These are phyloP conservation scores for Delphinella strobiligena DNA, from an alignment of 2,329 filamentous ascomycete genomes.

Conservation along the genomic window DNA sequence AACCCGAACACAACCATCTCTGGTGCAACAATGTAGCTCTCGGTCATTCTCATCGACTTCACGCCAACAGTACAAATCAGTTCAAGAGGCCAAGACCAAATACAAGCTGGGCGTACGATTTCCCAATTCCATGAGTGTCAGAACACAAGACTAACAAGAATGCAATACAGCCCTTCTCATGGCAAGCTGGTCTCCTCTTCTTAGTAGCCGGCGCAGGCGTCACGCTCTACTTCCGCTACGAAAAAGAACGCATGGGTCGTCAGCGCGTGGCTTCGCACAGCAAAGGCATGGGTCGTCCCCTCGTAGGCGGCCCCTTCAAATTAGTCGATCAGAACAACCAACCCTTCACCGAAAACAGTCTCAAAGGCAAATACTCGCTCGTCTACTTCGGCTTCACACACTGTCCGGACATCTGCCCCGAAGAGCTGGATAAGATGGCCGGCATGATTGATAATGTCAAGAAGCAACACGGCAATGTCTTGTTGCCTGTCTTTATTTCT, in stretches of 20 bases:
- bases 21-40: neutral
- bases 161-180: slow-evolving; percentile 97
- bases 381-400: slow-evolving; percentile 98
- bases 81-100: slow-evolving; percentile 32
- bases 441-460: slow-evolving; percentile 67
- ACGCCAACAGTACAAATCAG: slow-evolving; percentile 23
- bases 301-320: slow-evolving; percentile 80
- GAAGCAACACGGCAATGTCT: slow-evolving; percentile 33
- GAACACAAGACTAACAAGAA: too few relatives aligned
- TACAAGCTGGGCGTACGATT: slow-evolving; percentile 33
- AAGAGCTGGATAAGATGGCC: slow-evolving; percentile 99
- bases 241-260: slow-evolving; percentile 83
- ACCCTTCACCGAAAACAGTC: slow-evolving; percentile 62
- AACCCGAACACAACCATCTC: neutral
- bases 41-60: neutral
- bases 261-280: slow-evolving; percentile 81
- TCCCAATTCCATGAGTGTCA: too few relatives aligned
- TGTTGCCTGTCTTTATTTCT: slow-evolving; percentile 82
- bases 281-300: slow-evolving; percentile 85
- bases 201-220: slow-evolving; percentile 64
- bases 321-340: slow-evolving; percentile 73
- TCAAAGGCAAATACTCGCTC: slow-evolving; percentile 77
- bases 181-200: slow-evolving; percentile 81
- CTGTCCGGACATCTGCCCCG: slow-evolving; percentile 96
- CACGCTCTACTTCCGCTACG: slow-evolving; percentile 82